A percentile compares a stretch with the other conserved stretches of the same genome.
phyloP scores from a whole-genome alignment of 2,329 filamentous ascomycete genomes.

The Elsinoe batatas region DNA sequence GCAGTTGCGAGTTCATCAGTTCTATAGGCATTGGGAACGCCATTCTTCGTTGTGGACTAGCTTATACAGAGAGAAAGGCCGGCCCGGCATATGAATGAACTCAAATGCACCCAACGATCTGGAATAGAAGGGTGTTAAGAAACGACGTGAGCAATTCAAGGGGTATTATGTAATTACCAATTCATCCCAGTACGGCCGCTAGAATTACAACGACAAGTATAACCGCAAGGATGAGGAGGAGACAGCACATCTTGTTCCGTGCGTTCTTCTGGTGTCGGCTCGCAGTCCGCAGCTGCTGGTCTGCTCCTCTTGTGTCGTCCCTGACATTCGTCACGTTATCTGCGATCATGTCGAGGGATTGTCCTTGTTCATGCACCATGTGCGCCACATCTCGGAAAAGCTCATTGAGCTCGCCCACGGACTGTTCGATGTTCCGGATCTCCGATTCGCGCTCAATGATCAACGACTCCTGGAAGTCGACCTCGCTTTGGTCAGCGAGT shows the following conservation, averaged over 20 bases:
- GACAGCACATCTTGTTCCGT: constrained; percentile 84
- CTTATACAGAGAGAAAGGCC: background rate
- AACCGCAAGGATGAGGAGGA: constrained; percentile 78
- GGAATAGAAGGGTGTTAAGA: background rate
- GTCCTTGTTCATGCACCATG: constrained; percentile 90
- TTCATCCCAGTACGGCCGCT: constrained; percentile 66
- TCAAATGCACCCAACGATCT: background rate
- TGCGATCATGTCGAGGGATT: constrained; percentile 74
- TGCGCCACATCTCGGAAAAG: constrained; percentile 96
- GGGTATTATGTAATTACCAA: constrained; percentile 4
- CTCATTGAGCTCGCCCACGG: constrained; percentile 89
- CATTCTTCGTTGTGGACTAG: background rate
- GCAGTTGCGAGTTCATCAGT: constrained; percentile 1
- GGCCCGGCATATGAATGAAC: background rate
- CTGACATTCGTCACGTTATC: constrained; percentile 79
- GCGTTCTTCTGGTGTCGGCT: constrained; percentile 92
- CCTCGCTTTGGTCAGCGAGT: constrained; percentile 82
- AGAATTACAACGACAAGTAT: constrained; percentile 84
- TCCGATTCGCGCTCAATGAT: constrained; percentile 95
- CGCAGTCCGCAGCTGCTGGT: constrained; percentile 74
- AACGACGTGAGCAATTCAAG: background rate
- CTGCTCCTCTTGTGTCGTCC: constrained; percentile 73
- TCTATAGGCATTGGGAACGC: background rate
- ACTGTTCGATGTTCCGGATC: constrained; percentile 95
- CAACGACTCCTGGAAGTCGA: constrained; percentile 92